Evolutionary conservation across 2,329 filamentous ascomycete genomes (phyloP), one percentile per base, ranked within the genome.

Genomic region (Nothophaeocryptopus gaeumannii): DNA sequence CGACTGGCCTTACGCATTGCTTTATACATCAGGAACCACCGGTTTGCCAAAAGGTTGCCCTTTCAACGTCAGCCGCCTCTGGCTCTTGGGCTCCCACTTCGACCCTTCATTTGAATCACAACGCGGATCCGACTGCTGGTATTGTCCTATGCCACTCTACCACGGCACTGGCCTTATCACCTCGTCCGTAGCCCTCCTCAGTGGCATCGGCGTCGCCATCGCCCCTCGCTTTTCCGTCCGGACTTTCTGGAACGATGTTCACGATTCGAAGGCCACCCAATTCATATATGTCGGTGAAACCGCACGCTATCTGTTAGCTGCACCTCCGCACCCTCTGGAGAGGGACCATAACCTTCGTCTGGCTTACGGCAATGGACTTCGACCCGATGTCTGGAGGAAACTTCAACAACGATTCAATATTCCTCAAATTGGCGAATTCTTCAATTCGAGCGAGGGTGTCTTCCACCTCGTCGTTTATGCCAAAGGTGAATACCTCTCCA

Each of bases 261-360:
- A 83, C 39, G 83, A 84, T 51, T 83, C 81, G 0, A 71, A 77
- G 16, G 79, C 86, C 0, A 90, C 86, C 0, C 78, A 80, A 62
- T 86, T 90, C 60, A 81, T 86, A 16, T 91, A 90, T 63, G 87
- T 91, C 2, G 87, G 87, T 60, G 87, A 90, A 65, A 88, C 85
- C 0, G 79, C 86, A 5, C 79, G 87, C 0, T 91, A 90, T 58
- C 75, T 90, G 1, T 76, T 90, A 11, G 82, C 85, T 1, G 79
- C 80, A 1, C 85, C 86, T 1, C 78, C 80, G 0, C 79, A 78
- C 15, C 74, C 81, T 0, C 75, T 80, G 5, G 83, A 86, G 64
- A 74, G 71, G 48, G 70, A 78, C 9, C 83, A 87, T 68, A 71
- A 70, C 3, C 74, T 85, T 5, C 74, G 75, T 41, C 67, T 74